These are phyloP conservation scores for Isatis lusitanica DNA, from an alignment of 441 rosid species.

Conservation along the genomic window DNA sequence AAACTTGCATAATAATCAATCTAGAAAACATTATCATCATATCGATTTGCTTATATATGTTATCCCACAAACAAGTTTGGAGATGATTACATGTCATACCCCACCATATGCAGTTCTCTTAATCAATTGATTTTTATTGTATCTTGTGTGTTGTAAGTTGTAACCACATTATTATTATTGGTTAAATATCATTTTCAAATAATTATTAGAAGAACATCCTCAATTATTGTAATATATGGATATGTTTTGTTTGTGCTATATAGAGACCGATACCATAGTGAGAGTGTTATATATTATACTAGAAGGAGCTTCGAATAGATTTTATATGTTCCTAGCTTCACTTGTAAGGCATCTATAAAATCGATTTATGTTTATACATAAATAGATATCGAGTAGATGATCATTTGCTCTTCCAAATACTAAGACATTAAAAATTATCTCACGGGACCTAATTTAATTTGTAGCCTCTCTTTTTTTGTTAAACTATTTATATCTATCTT, in stretches of 20 bases:
- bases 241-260: constrained; percentile 15
- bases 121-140: not conserved
- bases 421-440: not conserved
- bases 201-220: constrained; percentile 20
- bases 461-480: too few relatives aligned
- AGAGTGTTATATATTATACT: constrained; percentile 1
- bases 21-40: constrained; percentile 25
- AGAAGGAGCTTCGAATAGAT: constrained; percentile 11
- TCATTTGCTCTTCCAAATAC: not conserved
- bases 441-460: not conserved
- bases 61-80: constrained; percentile 16
- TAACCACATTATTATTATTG: constrained; percentile 29
- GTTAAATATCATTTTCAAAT: constrained; percentile 23
- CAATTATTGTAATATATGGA: constrained; percentile 23
- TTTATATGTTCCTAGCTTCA: constrained; percentile 25
- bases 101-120: constrained; percentile 34
- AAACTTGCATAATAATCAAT: constrained; percentile 19
- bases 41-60: constrained; percentile 10
- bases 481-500: too few relatives aligned
- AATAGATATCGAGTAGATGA: not conserved
- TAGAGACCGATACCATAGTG: constrained; percentile 14
- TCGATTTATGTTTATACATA: not conserved
- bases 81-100: constrained; percentile 34
- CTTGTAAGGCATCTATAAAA: constrained; percentile 5
- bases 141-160: constrained; percentile 32